Percentiles rank a stretch among this genome's conserved stretches.
Evolutionary conservation across 2,329 filamentous ascomycete species (phyloP).

Genomic region (Pseudocercospora crystallina): DNA sequence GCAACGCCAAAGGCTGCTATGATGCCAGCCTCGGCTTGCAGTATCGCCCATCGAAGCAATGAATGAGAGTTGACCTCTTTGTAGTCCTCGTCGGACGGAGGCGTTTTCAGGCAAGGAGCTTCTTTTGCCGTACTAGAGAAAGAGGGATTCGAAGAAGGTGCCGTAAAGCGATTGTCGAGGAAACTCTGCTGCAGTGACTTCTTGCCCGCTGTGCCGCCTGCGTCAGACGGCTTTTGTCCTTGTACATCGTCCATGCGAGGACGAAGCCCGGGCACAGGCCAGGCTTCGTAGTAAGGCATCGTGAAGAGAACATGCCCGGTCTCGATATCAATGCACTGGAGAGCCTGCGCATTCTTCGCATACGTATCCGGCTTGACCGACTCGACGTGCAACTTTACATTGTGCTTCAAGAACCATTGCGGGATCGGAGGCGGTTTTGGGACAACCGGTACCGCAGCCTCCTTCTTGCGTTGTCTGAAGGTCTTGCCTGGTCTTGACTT

Average conservation of each 20-base stretch:
- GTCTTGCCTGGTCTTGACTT: constrained; percentile 21
- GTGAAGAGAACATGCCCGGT: constrained; percentile 35
- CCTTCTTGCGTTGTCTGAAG: constrained; percentile 20
- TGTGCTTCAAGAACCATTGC: constrained; percentile 39
- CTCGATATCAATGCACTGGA: constrained; percentile 32
- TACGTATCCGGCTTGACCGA: constrained; percentile 12
- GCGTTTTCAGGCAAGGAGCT: background rate
- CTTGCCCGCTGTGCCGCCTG: constrained; percentile 1
- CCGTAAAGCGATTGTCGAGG: constrained; percentile 22
- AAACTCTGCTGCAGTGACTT: constrained; percentile 21
- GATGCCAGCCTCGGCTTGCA: constrained; percentile 31
- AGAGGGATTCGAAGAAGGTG: background rate
- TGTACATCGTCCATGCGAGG: background rate
- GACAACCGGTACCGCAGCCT: constrained; percentile 14
- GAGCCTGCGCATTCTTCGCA: constrained; percentile 19
- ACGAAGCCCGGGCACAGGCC: constrained; percentile 17
- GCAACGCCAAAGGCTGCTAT: constrained; percentile 25
- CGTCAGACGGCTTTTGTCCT: background rate
- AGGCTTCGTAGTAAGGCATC: constrained; percentile 28
- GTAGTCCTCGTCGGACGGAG: constrained; percentile 12
- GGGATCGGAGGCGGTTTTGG: constrained; percentile 37
- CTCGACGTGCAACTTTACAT: constrained; percentile 32
- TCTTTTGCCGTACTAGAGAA: background rate
- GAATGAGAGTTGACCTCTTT: constrained; percentile 19
- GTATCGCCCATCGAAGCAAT: constrained; percentile 22